Conservation (phyloP, 169 alveolate genomes). For the Plasmodium ovale region DNA sequence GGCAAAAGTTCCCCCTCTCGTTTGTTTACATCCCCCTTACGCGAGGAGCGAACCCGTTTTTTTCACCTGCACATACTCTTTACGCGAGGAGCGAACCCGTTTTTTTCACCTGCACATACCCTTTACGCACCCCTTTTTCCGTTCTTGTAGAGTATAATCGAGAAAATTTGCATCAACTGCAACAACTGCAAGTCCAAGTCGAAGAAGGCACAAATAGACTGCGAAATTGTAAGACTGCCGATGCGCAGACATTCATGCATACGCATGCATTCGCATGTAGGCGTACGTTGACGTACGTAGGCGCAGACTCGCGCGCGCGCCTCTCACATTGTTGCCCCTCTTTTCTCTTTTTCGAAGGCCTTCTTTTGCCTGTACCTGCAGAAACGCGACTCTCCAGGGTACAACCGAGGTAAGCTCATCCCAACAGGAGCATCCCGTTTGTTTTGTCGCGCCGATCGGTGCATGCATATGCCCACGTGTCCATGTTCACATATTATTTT, state of each 20-base stretch:
- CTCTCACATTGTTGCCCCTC: neutral
- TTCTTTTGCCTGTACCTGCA: constrained; percentile 72
- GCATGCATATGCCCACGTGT: neutral
- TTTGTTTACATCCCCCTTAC: too few species aligned
- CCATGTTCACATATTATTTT: neutral
- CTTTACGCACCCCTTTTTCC: neutral
- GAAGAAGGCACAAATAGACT: constrained; percentile 72
- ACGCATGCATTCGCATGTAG: neutral
- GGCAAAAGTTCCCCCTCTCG: too few species aligned
- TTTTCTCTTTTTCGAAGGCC: constrained; percentile 52
- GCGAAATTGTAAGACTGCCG: constrained; percentile 51
- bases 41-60: too few species aligned
- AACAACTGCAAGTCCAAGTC: constrained; percentile 68
- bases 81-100: too few species aligned
- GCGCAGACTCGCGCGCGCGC: neutral
- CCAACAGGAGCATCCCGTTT: too few species aligned
- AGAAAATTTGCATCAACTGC: constrained; percentile 48
- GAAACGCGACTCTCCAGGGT: constrained; percentile 52
- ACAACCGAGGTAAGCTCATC: constrained; percentile 33
- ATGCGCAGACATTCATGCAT: neutral
- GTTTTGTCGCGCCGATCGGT: neutral
- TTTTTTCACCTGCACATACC: neutral
- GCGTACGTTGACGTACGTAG: neutral
- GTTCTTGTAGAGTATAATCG: constrained; percentile 39
- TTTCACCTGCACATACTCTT: too few species aligned